phyloP scores from a whole-genome alignment of 2,329 filamentous ascomycete species.

The Epichloe festucae region DNA sequence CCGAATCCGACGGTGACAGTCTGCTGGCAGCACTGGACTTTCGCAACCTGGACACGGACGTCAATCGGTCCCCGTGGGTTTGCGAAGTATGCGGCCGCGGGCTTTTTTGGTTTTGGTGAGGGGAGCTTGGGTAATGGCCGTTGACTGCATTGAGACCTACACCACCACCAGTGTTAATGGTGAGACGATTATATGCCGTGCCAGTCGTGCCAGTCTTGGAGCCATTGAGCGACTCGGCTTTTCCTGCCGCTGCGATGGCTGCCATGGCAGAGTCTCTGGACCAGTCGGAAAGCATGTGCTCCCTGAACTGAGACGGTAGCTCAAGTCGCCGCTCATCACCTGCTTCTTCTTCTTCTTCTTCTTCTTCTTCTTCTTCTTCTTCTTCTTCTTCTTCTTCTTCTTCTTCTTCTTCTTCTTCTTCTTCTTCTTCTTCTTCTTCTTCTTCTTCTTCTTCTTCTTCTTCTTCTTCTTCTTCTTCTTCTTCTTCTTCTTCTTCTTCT shows the following conservation, averaged over 20 bases:
- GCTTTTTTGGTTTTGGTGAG: conserved; percentile 36
- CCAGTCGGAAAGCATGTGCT: conserved; percentile 72
- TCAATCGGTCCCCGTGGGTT: conserved; percentile 20
- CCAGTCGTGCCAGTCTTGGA: conserved; percentile 53
- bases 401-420: conserved; percentile 11
- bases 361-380: conserved; percentile 14
- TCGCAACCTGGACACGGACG: conserved; percentile 30
- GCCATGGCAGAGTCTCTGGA: conserved; percentile 60
- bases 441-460: conserved; percentile 11
- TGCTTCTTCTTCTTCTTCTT: conserved; percentile 13
- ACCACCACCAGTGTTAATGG: conserved; percentile 31
- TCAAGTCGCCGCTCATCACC: conserved; percentile 31
- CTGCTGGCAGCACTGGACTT: conserved; percentile 43
- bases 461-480: conserved; percentile 11
- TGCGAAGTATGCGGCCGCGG: conserved; percentile 35
- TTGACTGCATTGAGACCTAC: conserved; percentile 27
- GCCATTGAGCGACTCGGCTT: conserved; percentile 61
- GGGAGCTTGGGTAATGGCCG: conserved; percentile 27
- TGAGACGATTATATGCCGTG: conserved; percentile 40
- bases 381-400: conserved; percentile 11
- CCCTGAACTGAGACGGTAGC: conserved; percentile 53
- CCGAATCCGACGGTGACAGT: conserved; percentile 30
- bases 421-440: conserved; percentile 11
- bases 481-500: conserved; percentile 11
- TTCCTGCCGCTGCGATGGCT: conserved; percentile 54